phyloP scores from a whole-genome alignment of 225 moss, liverwort and hornwort genomes.

The Thuidium tamariscinum region DNA sequence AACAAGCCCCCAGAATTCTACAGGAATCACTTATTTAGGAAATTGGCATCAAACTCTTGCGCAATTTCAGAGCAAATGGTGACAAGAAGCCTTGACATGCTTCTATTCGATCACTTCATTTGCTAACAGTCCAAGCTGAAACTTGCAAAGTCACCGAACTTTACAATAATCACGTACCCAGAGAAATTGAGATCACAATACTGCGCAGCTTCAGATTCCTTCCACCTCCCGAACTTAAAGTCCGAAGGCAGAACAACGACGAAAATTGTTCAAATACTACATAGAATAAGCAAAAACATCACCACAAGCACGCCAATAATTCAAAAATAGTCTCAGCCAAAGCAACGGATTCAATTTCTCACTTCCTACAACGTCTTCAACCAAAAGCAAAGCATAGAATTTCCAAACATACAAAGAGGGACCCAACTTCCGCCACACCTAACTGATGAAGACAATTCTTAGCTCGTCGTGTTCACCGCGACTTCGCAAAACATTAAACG shows the following conservation, averaged over 20 bases:
- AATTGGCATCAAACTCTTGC: not conserved
- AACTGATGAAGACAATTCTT: not conserved
- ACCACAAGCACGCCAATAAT: not conserved
- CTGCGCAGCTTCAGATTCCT: not conserved
- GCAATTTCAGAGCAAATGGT: not conserved
- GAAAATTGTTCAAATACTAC: not conserved
- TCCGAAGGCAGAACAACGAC: not conserved
- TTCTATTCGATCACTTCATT: not conserved
- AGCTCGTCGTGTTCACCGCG: not conserved
- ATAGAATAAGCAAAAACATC: not conserved
- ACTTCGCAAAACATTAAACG: not conserved
- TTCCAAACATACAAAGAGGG: not conserved
- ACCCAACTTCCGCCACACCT: not conserved
- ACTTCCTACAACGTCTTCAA: not conserved
- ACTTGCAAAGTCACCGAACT: not conserved
- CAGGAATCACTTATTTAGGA: not conserved
- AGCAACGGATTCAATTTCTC: not conserved
- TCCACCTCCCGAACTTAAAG: not conserved
- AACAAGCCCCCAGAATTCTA: not conserved
- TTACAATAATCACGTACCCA: not conserved
- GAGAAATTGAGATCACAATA: not conserved
- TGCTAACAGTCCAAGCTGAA: not conserved
- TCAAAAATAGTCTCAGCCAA: not conserved
- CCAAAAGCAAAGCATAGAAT: not conserved
- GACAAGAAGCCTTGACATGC: not conserved